Base-by-base conservation (phyloP, 2,329 filamentous ascomycete genomes). In the Aspergillus fumigatus region DNA sequence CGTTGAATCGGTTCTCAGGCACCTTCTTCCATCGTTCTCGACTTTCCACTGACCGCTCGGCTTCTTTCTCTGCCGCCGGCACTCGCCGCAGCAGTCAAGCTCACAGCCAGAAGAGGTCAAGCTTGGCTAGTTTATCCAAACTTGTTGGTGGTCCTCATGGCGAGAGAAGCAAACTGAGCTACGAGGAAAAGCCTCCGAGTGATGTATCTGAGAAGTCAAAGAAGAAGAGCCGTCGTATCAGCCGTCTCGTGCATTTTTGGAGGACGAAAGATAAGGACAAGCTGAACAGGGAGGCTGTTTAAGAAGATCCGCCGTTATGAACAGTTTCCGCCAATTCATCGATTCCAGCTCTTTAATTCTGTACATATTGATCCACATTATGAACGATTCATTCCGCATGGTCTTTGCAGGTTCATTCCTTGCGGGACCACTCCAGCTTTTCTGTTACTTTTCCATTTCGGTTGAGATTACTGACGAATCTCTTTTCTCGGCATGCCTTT, bases 231-330 rank as follows among this genome's bases (percentile, higher is more conserved):
- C 73, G 73, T 54, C 71, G 77, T 51, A 73, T 80, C 38, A 79
- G 76, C 62, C 76, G 77, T 53, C 64, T 80, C 48, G 76, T 80
- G 72, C 73, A 77, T 58, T 80, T 80, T 61, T 80, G 78, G 78
- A 76, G 75, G 64, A 66, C 70, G 25, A 80, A 77, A 62, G 78
- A 79, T 52, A 79, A 77, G 58, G 69, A 74, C 48, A 73, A 70
- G 62, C 32, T 62, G 43, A 55, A 58, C 35, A 61, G 61, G 35
- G 58, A 64, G 53, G 43, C 57, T 43, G 43, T 60, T 52, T 57
- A 59, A 40, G 51, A 66, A 55, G 65, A 71, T 57, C 57, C 53
- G 54, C 61, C 59, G 47, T 55, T 59, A 65, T 62, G 63, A 64
- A 38, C 63, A 59, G 59, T 52, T 52, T 55, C 51, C 59, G 55